These are phyloP conservation scores for Prunus mira DNA, from an alignment of 306 rosid genomes.

Conservation along the genomic window DNA sequence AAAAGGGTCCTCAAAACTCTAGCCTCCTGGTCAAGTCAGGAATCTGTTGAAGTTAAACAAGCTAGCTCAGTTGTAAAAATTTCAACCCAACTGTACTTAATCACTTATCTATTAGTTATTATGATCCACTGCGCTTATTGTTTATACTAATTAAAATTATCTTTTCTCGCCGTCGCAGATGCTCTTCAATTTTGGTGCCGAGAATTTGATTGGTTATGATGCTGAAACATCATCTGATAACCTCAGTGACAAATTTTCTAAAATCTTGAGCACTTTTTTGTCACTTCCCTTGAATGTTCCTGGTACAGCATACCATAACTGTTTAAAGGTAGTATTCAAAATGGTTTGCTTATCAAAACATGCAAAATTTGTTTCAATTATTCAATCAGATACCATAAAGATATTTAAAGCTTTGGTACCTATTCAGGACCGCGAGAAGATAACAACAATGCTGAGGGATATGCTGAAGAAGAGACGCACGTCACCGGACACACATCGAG, in stretches of 20 bases:
- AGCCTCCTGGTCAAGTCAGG: slow-evolving; percentile 27
- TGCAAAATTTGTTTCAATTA: neutral
- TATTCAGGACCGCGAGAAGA: slow-evolving; percentile 24
- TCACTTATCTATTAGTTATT: neutral
- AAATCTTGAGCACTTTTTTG: slow-evolving; percentile 27
- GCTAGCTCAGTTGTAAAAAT: slow-evolving; percentile 26
- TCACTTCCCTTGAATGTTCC: slow-evolving; percentile 44
- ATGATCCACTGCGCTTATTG: neutral
- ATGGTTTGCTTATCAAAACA: too few species aligned
- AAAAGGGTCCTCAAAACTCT: slow-evolving; percentile 13
- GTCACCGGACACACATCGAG: slow-evolving; percentile 1
- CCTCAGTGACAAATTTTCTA: slow-evolving; percentile 26
- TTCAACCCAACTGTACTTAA: neutral
- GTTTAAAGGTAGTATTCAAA: slow-evolving; percentile 22
- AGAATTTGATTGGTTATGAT: slow-evolving; percentile 26
- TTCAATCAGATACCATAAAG: neutral
- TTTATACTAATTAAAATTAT: too few species aligned
- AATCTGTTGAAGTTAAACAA: slow-evolving; percentile 34
- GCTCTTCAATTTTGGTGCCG: slow-evolving; percentile 27
- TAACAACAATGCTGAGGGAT: slow-evolving; percentile 21
- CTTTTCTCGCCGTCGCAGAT: slow-evolving; percentile 12
- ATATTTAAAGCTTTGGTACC: neutral
- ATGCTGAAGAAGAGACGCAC: slow-evolving; percentile 28
- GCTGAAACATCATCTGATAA: slow-evolving; percentile 21
- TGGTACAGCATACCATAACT: slow-evolving; percentile 31